phyloP scores from a whole-genome alignment of 164 flowering plant genomes.

The Annona squamosa region DNA sequence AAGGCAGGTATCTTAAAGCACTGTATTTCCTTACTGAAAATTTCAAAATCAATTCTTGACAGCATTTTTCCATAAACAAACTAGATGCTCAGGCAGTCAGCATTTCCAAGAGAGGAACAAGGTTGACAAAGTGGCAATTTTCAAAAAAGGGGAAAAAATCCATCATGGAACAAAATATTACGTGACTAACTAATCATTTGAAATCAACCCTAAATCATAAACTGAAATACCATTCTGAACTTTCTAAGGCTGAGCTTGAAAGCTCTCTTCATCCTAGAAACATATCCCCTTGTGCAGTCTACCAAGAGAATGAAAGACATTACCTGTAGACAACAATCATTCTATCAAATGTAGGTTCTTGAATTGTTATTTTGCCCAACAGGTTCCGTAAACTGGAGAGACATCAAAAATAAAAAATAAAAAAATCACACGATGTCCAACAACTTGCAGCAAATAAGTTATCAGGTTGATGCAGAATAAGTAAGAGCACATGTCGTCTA shows the following conservation, averaged over 20 bases:
- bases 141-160: neutral
- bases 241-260: neutral
- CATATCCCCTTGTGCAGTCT: neutral
- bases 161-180: neutral
- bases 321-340: slow-evolving; percentile 95
- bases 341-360: slow-evolving; percentile 96
- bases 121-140: neutral
- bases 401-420: slow-evolving; percentile 7
- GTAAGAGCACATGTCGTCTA: neutral
- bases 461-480: neutral
- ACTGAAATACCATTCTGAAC: neutral
- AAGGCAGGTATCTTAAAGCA: neutral
- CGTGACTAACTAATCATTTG: neutral
- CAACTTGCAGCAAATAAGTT: neutral
- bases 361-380: slow-evolving; percentile 61
- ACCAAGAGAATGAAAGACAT: neutral
- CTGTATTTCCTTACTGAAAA: neutral
- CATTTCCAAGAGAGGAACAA: too few relatives aligned
- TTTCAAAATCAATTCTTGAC: neutral
- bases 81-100: neutral
- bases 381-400: slow-evolving; percentile 48
- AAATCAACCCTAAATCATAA: neutral
- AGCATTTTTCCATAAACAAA: neutral
- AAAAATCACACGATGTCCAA: neutral
- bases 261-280: neutral